Base-by-base conservation (phyloP, 352 stramenopile species). In the Globisporangium barbulae region DNA sequence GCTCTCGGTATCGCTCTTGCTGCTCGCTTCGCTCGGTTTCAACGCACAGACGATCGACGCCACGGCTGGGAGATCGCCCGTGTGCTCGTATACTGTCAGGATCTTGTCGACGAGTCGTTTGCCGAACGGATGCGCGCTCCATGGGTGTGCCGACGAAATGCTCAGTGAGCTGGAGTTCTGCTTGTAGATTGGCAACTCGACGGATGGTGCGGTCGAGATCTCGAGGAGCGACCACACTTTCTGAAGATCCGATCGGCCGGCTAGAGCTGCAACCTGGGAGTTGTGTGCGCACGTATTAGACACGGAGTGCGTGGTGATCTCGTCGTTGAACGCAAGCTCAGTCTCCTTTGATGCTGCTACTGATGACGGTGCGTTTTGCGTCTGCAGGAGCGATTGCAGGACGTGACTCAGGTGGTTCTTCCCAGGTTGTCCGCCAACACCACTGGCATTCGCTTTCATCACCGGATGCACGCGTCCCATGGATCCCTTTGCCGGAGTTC, bases 201-300 rank as follows among this genome's bases (percentile, higher is more conserved):
- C 66, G 9, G 72, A 63, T 0, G 84, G 72, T 8, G 87, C 75
- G 13, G 73, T 81, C 21, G 83, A 87, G 25, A 93, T 79, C 54
- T 90, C 80, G 5, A 96, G 60, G 4, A 96, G 53, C 17, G 83
- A 89, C 87, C 87, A 96, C 56, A 94, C 81, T 59, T 93, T 81
- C 22, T 88, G 71, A n/a, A 94, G 73, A 59, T 96, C 87, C 0
- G 71, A 73, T 2, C 86, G 72, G 6, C 85, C 84, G 33, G 81
- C 79, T 8, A 91, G 62, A 5, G 69, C 60, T 1, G 83, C 79
- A 39, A 86, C 75, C 10, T 56, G 72, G 9, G 83, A 69, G 67
- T 93, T 92, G 67, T 87, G 72, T 5, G 76, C 79, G 54, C 83
- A 93, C 5, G 74, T 82, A 13, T 80, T 64, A 0, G 73, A 80